Evolutionary conservation across 805 yeast genomes (phyloP).

Genomic region (Lipomyces japonicus): DNA sequence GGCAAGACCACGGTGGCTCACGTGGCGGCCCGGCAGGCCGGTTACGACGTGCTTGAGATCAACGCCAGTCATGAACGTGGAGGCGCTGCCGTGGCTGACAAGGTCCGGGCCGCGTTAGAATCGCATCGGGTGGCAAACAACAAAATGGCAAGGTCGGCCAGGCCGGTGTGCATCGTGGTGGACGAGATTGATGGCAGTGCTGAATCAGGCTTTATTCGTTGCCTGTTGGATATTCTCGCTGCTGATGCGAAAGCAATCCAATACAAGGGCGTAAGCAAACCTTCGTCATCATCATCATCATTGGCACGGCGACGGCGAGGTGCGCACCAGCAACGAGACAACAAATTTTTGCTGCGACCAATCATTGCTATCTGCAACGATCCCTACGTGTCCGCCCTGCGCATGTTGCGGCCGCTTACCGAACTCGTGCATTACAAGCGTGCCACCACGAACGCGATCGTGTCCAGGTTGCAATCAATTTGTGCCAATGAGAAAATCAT

Average conservation of each 20-base stretch:
- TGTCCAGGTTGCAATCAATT: conserved; percentile 48
- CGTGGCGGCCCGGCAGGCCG: conserved; percentile 73
- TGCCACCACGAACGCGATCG: conserved; percentile 49
- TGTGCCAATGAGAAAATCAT: conserved; percentile 54
- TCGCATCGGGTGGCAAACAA: conserved; percentile 58
- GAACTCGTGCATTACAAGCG: conserved; percentile 67
- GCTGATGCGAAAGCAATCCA: conserved; percentile 55
- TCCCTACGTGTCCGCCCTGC: conserved; percentile 69
- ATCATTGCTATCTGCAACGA: conserved; percentile 92
- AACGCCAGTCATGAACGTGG: conserved; percentile 82
- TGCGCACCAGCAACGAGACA: conserved; percentile 37
- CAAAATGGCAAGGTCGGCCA: too few species aligned
- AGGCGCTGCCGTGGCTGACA: conserved; percentile 53
- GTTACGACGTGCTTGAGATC: conserved; percentile 74
- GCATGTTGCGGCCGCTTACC: conserved; percentile 65
- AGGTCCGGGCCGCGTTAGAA: conserved; percentile 58
- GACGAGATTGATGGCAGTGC: conserved; percentile 87
- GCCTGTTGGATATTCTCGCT: conserved; percentile 53
- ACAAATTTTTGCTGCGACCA: conserved; percentile 63
- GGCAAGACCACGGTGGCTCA: conserved; percentile 92
- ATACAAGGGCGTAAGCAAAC: conserved; percentile 26
- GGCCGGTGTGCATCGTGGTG: conserved; percentile 76
- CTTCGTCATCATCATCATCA: too few species aligned
- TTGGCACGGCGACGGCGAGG: too few species aligned
- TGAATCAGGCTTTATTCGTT: conserved; percentile 52